phyloP scores from a whole-genome alignment of 306 rosid genomes.

The Arachis stenosperma region DNA sequence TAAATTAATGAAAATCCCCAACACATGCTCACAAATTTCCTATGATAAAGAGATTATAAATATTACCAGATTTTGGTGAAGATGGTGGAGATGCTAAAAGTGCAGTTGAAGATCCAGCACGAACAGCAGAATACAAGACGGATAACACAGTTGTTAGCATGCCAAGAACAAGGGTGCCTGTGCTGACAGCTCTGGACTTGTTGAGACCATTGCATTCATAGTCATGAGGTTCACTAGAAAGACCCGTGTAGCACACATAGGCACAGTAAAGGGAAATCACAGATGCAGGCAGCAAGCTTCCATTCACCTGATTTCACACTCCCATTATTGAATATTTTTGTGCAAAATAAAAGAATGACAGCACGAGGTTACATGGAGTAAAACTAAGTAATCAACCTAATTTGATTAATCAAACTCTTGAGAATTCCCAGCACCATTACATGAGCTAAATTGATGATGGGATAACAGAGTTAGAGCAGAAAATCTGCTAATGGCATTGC shows the following conservation, averaged over 20 bases:
- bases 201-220: constrained; percentile 89
- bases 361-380: constrained; percentile 16
- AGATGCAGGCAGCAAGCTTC: constrained; percentile 95
- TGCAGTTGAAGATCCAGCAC: constrained; percentile 93
- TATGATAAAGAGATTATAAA: constrained; percentile 22
- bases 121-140: constrained; percentile 89
- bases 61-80: constrained; percentile 75
- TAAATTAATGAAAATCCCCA: constrained; percentile 4
- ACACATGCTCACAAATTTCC: background rate
- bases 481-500: background rate
- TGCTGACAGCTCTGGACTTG: constrained; percentile 69
- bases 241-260: constrained; percentile 89
- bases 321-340: constrained; percentile 24
- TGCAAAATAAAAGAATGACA: background rate
- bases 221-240: constrained; percentile 82
- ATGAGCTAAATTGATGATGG: background rate
- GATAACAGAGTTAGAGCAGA: background rate
- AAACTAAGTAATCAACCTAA: constrained; percentile 17
- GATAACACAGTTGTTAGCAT: constrained; percentile 87
- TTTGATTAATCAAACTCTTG: background rate
- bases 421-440: background rate
- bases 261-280: constrained; percentile 92
- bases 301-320: constrained; percentile 74
- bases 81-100: constrained; percentile 81
- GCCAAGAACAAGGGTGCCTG: constrained; percentile 83